Evolutionary conservation across 2,329 filamentous ascomycete genomes (phyloP), one percentile per base, ranked within the genome.

Genomic region (Fusarium acutatum): DNA sequence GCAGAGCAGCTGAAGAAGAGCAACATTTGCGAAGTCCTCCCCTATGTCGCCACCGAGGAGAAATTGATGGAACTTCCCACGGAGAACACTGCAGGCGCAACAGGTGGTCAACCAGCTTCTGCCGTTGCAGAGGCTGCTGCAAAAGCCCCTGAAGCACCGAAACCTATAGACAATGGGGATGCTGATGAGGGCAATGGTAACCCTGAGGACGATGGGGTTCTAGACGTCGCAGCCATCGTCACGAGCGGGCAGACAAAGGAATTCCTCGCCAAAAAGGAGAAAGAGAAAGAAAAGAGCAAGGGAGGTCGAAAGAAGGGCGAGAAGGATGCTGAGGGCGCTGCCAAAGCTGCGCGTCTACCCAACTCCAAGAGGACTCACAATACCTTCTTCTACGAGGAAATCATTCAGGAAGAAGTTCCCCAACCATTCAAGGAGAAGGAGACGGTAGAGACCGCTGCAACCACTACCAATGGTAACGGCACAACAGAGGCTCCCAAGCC

Each of bases 201-300:
- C 8, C 82, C 83, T 4, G 85, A 87, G 6, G 88, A 91, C 4
- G 93, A 96, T 65, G 94, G 94, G 30, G 93, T 95, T 14, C 85
- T 96, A 7, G 93, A 96, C 75, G 93, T 96, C 52, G 94, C 94
- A n/a, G 92, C 89, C 74, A 95, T 96, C 73, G 93, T 96, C 40
- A 93, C 93, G 3, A 93, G 91, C 75, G 94, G 94, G 37, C 93
- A 94, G 81, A 94, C 94, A 75, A 90, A 91, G 75, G 94, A 96
- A 77, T 96, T 95, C 76, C 84, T 96, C 11, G 94, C 93, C 15
- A 93, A 94, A 83, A 94, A 94, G 80, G 93, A 96, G 79, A 93
- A 91, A 79, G 93, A 95, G 79, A 95, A 90, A 81, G 75, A 88
- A 66, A 85, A 87, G 28, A 90, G 88, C 74, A 93, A 92, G 77